A percentile compares a stretch with the other conserved stretches of the same genome.
phyloP scores from a whole-genome alignment of 1,139 yeast species.

The Pichia sp. region DNA sequence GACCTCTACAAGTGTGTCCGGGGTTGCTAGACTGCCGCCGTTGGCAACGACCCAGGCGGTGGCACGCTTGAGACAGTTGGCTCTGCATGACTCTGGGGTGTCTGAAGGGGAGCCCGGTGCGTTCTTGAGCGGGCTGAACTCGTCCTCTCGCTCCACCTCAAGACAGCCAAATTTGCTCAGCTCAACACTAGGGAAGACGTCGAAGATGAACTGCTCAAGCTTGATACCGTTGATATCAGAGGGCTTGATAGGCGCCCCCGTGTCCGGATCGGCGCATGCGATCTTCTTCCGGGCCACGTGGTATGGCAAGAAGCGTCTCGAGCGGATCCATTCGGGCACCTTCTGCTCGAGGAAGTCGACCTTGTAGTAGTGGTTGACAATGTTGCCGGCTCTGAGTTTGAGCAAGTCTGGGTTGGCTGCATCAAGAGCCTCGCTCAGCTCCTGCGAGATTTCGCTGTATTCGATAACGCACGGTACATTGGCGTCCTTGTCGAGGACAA shows the following conservation, averaged over 20 bases:
- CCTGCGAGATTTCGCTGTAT: constrained; percentile 81
- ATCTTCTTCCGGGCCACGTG: constrained; percentile 94
- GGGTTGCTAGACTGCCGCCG: constrained; percentile 57
- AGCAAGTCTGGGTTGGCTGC: constrained; percentile 52
- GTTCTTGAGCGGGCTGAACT: constrained; percentile 92
- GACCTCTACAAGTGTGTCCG: constrained; percentile 65
- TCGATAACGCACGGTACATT: constrained; percentile 87
- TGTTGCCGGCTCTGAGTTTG: constrained; percentile 88
- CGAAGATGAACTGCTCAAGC: constrained; percentile 95
- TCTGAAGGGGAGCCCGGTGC: constrained; percentile 79
- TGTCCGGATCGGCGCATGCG: constrained; percentile 38
- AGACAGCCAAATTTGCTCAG: constrained; percentile 80
- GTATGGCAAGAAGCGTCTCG: constrained; percentile 70
- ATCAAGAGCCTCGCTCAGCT: constrained; percentile 56
- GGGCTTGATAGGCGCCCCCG: constrained; percentile 57
- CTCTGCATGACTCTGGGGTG: constrained; percentile 78
- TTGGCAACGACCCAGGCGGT: constrained; percentile 70
- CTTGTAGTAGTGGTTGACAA: constrained; percentile 93
- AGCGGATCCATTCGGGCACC: constrained; percentile 67
- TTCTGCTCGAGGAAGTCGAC: constrained; percentile 58
- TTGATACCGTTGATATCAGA: constrained; percentile 81
- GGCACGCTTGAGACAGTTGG: constrained; percentile 60
- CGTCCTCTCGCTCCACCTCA: constrained; percentile 81
- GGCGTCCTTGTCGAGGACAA: constrained; percentile 61
- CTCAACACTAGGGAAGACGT: constrained; percentile 80